These are phyloP conservation scores for Debaryomyces sp. DNA, from an alignment of 1,139 yeast species.

Conservation along the genomic window DNA sequence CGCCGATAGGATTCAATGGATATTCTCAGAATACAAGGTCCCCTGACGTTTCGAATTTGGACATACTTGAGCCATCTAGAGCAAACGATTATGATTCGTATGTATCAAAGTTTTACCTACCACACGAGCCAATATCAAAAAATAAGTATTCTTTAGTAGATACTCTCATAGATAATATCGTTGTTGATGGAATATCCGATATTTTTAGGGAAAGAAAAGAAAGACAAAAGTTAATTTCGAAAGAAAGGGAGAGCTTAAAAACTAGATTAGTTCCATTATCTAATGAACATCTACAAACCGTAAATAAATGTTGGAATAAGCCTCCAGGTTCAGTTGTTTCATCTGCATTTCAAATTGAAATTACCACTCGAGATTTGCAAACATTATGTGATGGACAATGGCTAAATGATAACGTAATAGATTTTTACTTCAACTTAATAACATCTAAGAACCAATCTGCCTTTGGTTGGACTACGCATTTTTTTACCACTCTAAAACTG, in stretches of 20 bases:
- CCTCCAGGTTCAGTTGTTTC: conserved; percentile 21
- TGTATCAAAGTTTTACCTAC: conserved; percentile 20
- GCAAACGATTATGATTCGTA: conserved; percentile 17
- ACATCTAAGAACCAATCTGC: conserved; percentile 41
- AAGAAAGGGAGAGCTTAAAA: conserved; percentile 18
- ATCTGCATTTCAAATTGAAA: conserved; percentile 53
- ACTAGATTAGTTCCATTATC: conserved; percentile 18
- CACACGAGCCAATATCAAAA: conserved; percentile 18
- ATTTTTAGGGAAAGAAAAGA: conserved; percentile 12
- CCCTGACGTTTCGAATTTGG: neutral
- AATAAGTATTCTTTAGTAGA: conserved; percentile 20
- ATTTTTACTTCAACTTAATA: conserved; percentile 70
- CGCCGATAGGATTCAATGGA: neutral
- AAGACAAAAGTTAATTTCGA: conserved; percentile 10
- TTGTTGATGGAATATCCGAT: conserved; percentile 19
- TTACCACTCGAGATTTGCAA: conserved; percentile 64
- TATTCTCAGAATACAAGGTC: neutral
- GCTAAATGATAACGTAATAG: conserved; percentile 92
- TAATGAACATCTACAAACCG: conserved; percentile 21
- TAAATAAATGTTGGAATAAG: conserved; percentile 27
- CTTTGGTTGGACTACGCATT: conserved; percentile 86
- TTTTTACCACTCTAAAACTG: conserved; percentile 67
- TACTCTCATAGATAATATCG: conserved; percentile 18
- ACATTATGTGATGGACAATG: conserved; percentile 75
- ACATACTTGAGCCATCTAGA: neutral